A percentile compares a stretch with the other conserved stretches of the same genome.
Evolutionary conservation across 495 filamentous ascomycete species (phyloP).

Genomic region (Penicillium roqueforti): DNA sequence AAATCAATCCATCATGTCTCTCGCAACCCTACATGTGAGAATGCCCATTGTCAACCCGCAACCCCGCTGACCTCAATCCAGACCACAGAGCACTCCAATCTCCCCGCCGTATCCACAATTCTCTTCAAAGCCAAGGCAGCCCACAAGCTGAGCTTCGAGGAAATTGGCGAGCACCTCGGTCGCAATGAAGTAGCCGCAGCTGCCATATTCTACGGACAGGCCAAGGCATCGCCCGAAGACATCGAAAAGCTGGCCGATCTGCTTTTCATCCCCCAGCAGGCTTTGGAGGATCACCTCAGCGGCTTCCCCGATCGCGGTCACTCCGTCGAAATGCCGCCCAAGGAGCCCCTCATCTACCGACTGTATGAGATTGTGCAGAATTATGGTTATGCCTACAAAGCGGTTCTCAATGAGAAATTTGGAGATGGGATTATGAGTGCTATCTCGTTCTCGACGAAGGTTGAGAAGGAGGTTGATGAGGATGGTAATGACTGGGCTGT

Average conservation of each 20-base stretch:
- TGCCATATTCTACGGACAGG: constrained; percentile 93
- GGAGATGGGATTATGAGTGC: constrained; percentile 99
- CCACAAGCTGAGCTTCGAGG: constrained; percentile 72
- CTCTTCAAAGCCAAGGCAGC: constrained; percentile 83
- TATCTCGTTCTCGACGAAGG: constrained; percentile 86
- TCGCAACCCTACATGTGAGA: constrained; percentile 42
- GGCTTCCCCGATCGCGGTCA: constrained; percentile 80
- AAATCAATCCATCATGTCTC: constrained; percentile 27
- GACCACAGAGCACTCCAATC: constrained; percentile 44
- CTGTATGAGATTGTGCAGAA: constrained; percentile 98
- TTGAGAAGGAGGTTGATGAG: constrained; percentile 91
- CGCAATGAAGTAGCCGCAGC: constrained; percentile 88
- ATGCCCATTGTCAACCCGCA: neutral
- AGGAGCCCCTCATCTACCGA: constrained; percentile 89
- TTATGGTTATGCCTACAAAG: constrained; percentile 96
- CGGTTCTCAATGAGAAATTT: constrained; percentile 96
- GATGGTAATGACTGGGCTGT: constrained; percentile 79
- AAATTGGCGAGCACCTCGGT: constrained; percentile 69
- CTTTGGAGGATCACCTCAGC: constrained; percentile 58
- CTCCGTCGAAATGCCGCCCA: constrained; percentile 88
- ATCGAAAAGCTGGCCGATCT: constrained; percentile 64
- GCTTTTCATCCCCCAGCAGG: constrained; percentile 56
- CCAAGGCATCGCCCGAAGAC: constrained; percentile 73
- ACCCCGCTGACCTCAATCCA: constrained; percentile 14
- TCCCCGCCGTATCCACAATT: constrained; percentile 64